A percentile compares a stretch with the other conserved stretches of the same genome.
phyloP scores from a whole-genome alignment of 768 basidiomycete species.

The Harrya chromipes region DNA sequence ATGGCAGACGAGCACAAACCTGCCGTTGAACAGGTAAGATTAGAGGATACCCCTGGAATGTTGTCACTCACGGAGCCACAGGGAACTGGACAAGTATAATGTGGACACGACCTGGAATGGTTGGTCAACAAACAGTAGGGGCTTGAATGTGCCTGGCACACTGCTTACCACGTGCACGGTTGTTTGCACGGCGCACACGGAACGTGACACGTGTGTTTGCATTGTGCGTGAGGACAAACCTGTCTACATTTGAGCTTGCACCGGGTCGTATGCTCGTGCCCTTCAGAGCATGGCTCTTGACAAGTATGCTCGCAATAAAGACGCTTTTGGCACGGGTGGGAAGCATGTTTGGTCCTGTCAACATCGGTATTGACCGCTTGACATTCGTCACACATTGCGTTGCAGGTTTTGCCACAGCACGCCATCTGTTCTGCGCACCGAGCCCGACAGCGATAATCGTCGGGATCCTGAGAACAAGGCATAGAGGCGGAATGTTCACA shows the following conservation, averaged over 20 bases:
- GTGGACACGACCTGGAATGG: slow-evolving; percentile 47
- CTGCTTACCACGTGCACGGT: slow-evolving; percentile 50
- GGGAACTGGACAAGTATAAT: slow-evolving; percentile 54
- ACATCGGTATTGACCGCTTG: slow-evolving; percentile 25
- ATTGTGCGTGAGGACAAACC: slow-evolving; percentile 51
- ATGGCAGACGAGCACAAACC: slow-evolving; percentile 66
- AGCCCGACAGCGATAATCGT: slow-evolving; percentile 35
- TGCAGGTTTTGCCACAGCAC: slow-evolving; percentile 56
- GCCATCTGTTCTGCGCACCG: slow-evolving; percentile 43
- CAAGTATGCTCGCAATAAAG: slow-evolving; percentile 61
- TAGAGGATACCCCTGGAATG: not conserved
- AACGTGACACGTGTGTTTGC: slow-evolving; percentile 44
- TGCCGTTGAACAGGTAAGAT: slow-evolving; percentile 20
- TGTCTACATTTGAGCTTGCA: slow-evolving; percentile 53
- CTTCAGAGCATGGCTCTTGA: slow-evolving; percentile 42
- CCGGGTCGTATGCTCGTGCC: slow-evolving; percentile 45
- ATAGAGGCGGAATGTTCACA: slow-evolving; percentile 55
- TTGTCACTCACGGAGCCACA: slow-evolving; percentile 59
- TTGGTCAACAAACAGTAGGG: slow-evolving; percentile 1
- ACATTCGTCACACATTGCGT: slow-evolving; percentile 47
- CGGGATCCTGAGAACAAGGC: slow-evolving; percentile 46
- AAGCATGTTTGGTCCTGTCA: slow-evolving; percentile 35
- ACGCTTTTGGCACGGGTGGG: slow-evolving; percentile 48
- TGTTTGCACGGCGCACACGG: slow-evolving; percentile 64
- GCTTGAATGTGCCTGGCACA: not conserved